Evolutionary conservation across 306 rosid genomes (phyloP), one percentile per base, ranked within the genome.

Genomic region (Cicer pinnatifidum): DNA sequence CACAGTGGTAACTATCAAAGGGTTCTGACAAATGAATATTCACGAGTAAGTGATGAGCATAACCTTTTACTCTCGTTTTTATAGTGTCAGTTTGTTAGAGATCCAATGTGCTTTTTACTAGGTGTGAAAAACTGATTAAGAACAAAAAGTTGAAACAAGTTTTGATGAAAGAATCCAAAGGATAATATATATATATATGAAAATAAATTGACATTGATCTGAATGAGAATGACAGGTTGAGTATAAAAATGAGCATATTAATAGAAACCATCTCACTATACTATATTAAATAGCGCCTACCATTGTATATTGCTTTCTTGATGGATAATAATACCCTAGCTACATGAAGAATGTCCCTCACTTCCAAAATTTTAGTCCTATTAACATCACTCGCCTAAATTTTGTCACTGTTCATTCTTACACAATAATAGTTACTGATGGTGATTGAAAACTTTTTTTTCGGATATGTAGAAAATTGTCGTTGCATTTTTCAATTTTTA

Each of bases 361-460:
- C 52, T 53, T 46, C 20, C 19, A 75, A 65, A 76, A 3, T 43
- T 40, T 11, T 66, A 86, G 88, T 82, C 90, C 89, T 84, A 79
- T 84, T 91, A 88, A 88, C 90, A 81, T 85, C 93, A 85, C 52
- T 69, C 41, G 15, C 88, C 90, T 77, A 81, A 81, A 78, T 80
- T 43, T 70, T 40, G 82, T 80, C 82, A 71, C 87, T 80, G 86
- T 72, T 72, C 63, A 72, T 87, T 84, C 85, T 81, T 71, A 43
- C 80, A 57, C 87, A 74, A 75, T 61, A 82, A 85, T 84, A 85
- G 86, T 84, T 81, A 81, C 84, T 70, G 89, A 86, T 72, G 82
- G 82, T 73, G 92, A 87, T 87, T 80, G 86, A 75, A 62, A 65
- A 72, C 81, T 68, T 70, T 50, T 61, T 61, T 46, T 50, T 67